phyloP scores from a whole-genome alignment of 768 basidiomycete genomes.

The Rhodotorula toruloides region DNA sequence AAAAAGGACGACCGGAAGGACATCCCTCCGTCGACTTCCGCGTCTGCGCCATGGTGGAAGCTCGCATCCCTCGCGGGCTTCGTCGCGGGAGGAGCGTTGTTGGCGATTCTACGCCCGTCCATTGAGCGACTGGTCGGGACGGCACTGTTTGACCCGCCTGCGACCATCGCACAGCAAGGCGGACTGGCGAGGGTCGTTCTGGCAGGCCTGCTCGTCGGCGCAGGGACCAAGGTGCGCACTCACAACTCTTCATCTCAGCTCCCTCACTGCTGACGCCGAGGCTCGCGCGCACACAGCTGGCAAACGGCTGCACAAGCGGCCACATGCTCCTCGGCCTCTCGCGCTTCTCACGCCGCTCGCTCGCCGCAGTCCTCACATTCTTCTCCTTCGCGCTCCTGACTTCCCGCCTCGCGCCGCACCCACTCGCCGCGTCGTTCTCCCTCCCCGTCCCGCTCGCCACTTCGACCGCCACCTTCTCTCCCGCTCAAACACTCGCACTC shows the following conservation, averaged over 20 bases:
- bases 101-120: not conserved
- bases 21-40: not conserved
- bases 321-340: slow-evolving; percentile 49
- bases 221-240: slow-evolving; percentile 46
- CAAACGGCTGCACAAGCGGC: slow-evolving; percentile 47
- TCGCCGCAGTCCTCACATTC: slow-evolving; percentile 44
- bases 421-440: not conserved
- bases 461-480: no score
- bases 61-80: not conserved
- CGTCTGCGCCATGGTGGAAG: slow-evolving; percentile 2
- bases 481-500: no score
- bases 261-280: not conserved
- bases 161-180: slow-evolving; percentile 29
- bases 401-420: slow-evolving; percentile 8
- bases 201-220: slow-evolving; percentile 45
- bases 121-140: slow-evolving; percentile 1
- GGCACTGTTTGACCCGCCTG: slow-evolving; percentile 19
- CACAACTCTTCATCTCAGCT: not conserved
- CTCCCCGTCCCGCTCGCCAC: not conserved
- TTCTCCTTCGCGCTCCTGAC: slow-evolving; percentile 24
- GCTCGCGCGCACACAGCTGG: slow-evolving; percentile 40
- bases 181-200: slow-evolving; percentile 26
- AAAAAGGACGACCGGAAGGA: not conserved
- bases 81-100: not conserved
- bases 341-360: slow-evolving; percentile 45